Percentiles rank a stretch among this genome's conserved stretches.
These are phyloP conservation scores for Aspergillus floridensis DNA, from an alignment of 2,329 filamentous ascomycete genomes.

Conservation along the genomic window DNA sequence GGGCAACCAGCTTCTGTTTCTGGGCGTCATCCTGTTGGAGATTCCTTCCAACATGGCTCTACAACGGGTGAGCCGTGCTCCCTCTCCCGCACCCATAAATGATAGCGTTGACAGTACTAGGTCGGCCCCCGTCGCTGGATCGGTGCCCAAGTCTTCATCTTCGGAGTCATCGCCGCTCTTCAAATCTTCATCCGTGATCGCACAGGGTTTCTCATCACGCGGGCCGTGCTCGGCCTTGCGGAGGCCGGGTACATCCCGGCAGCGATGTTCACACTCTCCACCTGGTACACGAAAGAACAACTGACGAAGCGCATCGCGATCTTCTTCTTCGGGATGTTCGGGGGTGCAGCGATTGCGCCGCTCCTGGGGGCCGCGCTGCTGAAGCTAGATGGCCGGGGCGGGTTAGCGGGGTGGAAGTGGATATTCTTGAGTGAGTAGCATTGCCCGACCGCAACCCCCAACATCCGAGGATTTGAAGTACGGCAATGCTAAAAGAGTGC, in stretches of 20 bases:
- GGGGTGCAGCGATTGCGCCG: conserved; percentile 50
- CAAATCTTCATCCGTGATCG: conserved; percentile 46
- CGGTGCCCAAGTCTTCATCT: conserved; percentile 49
- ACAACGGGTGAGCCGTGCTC: conserved; percentile 10
- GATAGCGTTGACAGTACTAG: conserved; percentile 22
- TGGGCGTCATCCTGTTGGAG: conserved; percentile 51
- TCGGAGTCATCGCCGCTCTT: conserved; percentile 48
- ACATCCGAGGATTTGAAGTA: too few species aligned
- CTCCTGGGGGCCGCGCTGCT: conserved; percentile 51
- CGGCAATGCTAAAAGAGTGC: background rate
- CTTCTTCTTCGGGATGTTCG: conserved; percentile 56
- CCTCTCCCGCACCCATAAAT: background rate
- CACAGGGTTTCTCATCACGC: conserved; percentile 46
- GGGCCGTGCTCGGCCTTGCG: conserved; percentile 48
- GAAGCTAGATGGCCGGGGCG: conserved; percentile 42
- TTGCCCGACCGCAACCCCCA: too few species aligned
- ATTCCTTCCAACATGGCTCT: conserved; percentile 51
- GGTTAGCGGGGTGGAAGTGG: conserved; percentile 52
- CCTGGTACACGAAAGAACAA: conserved; percentile 51
- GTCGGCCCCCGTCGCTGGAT: conserved; percentile 52
- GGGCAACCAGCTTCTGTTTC: conserved; percentile 55
- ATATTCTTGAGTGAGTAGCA: conserved; percentile 45
- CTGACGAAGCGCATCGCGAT: conserved; percentile 49
- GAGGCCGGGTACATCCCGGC: conserved; percentile 56
- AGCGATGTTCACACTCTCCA: conserved; percentile 52